phyloP scores from a whole-genome alignment of 352 stramenopile genomes.

The Phytophthora multivora region DNA sequence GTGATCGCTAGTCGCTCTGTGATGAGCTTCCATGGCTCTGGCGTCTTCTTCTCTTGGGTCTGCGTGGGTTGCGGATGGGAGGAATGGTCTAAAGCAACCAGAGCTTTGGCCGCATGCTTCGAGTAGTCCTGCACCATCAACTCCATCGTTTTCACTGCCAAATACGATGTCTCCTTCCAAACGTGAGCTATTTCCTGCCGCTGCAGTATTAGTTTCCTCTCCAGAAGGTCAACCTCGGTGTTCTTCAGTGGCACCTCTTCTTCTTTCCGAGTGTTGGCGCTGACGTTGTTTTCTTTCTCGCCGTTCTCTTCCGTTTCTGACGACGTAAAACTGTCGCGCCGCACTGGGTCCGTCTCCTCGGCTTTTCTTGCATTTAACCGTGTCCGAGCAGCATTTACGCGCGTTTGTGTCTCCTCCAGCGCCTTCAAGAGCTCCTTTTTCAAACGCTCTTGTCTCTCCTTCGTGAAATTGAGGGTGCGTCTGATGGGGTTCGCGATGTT shows the following conservation, averaged over 20 bases:
- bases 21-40: slow-evolving; percentile 22
- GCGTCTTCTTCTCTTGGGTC: neutral
- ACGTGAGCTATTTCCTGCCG: slow-evolving; percentile 37
- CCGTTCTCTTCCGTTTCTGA: slow-evolving; percentile 30
- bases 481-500: slow-evolving; percentile 57
- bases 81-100: slow-evolving; percentile 17
- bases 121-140: slow-evolving; percentile 57
- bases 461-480: slow-evolving; percentile 57
- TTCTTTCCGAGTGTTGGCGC: slow-evolving; percentile 1
- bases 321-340: slow-evolving; percentile 25
- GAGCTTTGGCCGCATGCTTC: slow-evolving; percentile 41
- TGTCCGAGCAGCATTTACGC: slow-evolving; percentile 24
- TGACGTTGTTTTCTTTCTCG: slow-evolving; percentile 4
- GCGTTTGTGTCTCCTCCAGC: slow-evolving; percentile 37
- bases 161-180: slow-evolving; percentile 40
- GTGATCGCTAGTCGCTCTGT: slow-evolving; percentile 14
- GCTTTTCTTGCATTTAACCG: slow-evolving; percentile 1
- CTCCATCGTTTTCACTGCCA: slow-evolving; percentile 64
- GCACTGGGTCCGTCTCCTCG: slow-evolving; percentile 5
- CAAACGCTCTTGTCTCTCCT: slow-evolving; percentile 52
- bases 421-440: slow-evolving; percentile 43
- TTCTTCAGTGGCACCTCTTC: slow-evolving; percentile 16
- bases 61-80: neutral
- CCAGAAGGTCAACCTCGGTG: slow-evolving; percentile 25
- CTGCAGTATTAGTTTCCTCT: slow-evolving; percentile 40